These are phyloP conservation scores for Hypoxylon sp. DNA, from an alignment of 2,329 filamentous ascomycete genomes.

Conservation along the genomic window DNA sequence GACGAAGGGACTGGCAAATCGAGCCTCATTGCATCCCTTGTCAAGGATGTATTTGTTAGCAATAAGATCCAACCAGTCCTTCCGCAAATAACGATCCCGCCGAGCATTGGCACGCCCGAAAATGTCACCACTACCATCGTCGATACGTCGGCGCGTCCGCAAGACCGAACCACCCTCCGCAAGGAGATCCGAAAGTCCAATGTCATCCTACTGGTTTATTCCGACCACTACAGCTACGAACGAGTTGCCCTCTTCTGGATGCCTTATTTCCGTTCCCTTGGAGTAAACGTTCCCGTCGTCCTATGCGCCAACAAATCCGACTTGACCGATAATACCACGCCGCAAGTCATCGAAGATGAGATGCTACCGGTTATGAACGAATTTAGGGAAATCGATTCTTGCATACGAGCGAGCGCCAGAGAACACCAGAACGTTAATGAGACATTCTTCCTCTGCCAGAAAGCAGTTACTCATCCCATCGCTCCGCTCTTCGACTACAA, in stretches of 20 bases:
- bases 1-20: conserved; percentile 97
- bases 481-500: conserved; percentile 97
- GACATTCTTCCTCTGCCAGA: conserved; percentile 97
- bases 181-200: conserved; percentile 98
- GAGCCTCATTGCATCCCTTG: conserved; percentile 92
- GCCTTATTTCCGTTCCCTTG: conserved; percentile 95
- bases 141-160: conserved; percentile 94
- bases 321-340: conserved; percentile 79
- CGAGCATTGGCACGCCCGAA: conserved; percentile 91
- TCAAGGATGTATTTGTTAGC: conserved; percentile 96
- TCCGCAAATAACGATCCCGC: conserved; percentile 94
- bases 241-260: conserved; percentile 98
- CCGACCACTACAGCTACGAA: conserved; percentile 99
- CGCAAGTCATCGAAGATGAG: conserved; percentile 93
- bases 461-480: conserved; percentile 96
- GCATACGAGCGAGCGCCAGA: conserved; percentile 92
- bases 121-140: conserved; percentile 98
- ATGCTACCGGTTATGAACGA: conserved; percentile 99
- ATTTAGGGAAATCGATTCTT: conserved; percentile 98
- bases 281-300: conserved; percentile 98
- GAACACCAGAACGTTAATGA: conserved; percentile 96
- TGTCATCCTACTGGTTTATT: conserved; percentile 96
- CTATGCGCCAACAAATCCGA: conserved; percentile 99
- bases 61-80: conserved; percentile 96
- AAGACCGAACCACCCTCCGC: conserved; percentile 89